phyloP scores from a whole-genome alignment of 2,329 filamentous ascomycete genomes.

The Cladosporium sp. region DNA sequence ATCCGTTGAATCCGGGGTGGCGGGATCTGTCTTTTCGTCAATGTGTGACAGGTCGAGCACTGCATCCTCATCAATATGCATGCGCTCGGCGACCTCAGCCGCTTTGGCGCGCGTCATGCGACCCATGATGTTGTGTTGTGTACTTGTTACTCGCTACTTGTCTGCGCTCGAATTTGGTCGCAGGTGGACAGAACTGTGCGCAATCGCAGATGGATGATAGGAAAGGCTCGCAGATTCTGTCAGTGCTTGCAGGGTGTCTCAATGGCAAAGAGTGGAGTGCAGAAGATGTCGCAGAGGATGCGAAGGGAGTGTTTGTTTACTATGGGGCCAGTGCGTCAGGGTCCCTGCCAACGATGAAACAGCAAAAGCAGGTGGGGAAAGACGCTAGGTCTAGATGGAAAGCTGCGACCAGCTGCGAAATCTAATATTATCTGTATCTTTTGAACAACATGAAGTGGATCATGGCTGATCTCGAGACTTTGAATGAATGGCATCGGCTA shows the following conservation, averaged over 20 bases:
- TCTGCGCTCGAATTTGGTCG: background rate
- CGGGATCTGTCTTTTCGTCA: slow-evolving; percentile 4
- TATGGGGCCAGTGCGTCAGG: background rate
- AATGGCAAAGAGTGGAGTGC: background rate
- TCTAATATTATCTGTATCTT: no score
- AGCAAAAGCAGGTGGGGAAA: background rate
- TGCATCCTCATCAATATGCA: slow-evolving; percentile 34
- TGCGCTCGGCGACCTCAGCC: slow-evolving; percentile 32
- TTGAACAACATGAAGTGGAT: no score
- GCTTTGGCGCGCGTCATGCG: slow-evolving; percentile 42
- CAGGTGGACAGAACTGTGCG: background rate
- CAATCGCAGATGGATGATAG: background rate
- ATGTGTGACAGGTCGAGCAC: slow-evolving; percentile 28
- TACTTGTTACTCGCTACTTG: background rate
- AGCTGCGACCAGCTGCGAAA: background rate
- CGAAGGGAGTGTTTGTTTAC: background rate
- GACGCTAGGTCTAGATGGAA: background rate
- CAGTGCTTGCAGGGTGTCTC: background rate
- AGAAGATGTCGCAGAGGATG: background rate
- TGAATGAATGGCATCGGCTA: no score
- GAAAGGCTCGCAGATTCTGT: background rate
- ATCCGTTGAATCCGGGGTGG: slow-evolving; percentile 19
- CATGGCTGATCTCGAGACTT: no score
- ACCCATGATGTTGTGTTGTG: slow-evolving; percentile 15
- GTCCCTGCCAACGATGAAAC: background rate